phyloP scores from a whole-genome alignment of 352 stramenopile species.

The Albugo candida region DNA sequence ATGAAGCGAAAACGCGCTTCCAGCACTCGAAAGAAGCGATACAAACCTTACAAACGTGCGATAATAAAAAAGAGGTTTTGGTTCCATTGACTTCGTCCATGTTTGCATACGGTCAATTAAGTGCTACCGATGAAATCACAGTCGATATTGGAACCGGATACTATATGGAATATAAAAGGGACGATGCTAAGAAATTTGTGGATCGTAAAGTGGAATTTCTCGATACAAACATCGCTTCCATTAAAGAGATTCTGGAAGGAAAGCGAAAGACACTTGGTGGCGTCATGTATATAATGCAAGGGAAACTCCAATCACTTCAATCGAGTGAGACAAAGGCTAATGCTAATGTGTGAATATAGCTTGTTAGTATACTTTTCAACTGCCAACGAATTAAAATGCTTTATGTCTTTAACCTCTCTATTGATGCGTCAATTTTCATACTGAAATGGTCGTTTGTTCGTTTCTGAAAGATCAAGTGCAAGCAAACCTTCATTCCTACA shows the following conservation, averaged over 20 bases:
- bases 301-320: slow-evolving; percentile 32
- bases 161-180: slow-evolving; percentile 83
- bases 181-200: slow-evolving; percentile 82
- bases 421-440: too few species aligned
- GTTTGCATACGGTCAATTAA: slow-evolving; percentile 81
- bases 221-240: slow-evolving; percentile 83
- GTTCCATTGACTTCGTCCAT: slow-evolving; percentile 90
- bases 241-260: slow-evolving; percentile 71
- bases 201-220: slow-evolving; percentile 84
- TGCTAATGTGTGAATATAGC: neutral
- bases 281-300: slow-evolving; percentile 69
- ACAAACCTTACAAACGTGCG: slow-evolving; percentile 22
- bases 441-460: too few species aligned
- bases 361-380: neutral
- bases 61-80: slow-evolving; percentile 74
- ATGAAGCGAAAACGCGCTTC: slow-evolving; percentile 62
- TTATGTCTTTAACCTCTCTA: too few species aligned
- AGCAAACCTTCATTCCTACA: neutral
- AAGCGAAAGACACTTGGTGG: slow-evolving; percentile 71
- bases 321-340: neutral
- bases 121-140: slow-evolving; percentile 74
- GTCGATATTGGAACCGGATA: slow-evolving; percentile 91
- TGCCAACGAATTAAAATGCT: too few species aligned
- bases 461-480: neutral
- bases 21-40: slow-evolving; percentile 63